Conservation (phyloP, 306 rosid species). For the Fragaria vesca region DNA sequence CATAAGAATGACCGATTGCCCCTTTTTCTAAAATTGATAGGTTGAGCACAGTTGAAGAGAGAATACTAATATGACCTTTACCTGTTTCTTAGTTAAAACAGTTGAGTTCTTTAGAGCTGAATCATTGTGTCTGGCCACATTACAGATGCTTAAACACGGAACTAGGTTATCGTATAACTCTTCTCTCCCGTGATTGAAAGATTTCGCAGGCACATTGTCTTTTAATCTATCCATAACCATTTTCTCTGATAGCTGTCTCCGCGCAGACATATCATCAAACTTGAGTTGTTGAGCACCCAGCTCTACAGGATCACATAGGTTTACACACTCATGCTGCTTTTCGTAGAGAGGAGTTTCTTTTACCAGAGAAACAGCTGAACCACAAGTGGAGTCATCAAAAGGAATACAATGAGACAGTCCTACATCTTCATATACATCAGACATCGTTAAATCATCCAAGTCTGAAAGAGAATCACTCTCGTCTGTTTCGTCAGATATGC, state of each 20-base stretch:
- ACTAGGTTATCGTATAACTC: constrained; percentile 29
- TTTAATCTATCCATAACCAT: constrained; percentile 30
- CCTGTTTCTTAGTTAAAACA: constrained; percentile 38
- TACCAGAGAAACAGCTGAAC: constrained; percentile 32
- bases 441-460: constrained; percentile 71
- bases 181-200: constrained; percentile 39
- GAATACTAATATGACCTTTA: constrained; percentile 26
- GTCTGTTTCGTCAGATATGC: constrained; percentile 39
- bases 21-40: background rate
- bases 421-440: constrained; percentile 68
- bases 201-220: constrained; percentile 25
- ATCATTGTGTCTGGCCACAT: constrained; percentile 25
- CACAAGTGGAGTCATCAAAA: constrained; percentile 27
- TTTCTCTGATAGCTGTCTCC: constrained; percentile 31
- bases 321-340: constrained; percentile 25
- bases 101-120: constrained; percentile 25
- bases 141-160: constrained; percentile 27
- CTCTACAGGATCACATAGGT: constrained; percentile 24
- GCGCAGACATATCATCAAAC: constrained; percentile 29
- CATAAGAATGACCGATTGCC: background rate
- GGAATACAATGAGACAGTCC: constrained; percentile 48
- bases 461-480: constrained; percentile 70
- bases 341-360: constrained; percentile 44
- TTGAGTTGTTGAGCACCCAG: constrained; percentile 31
- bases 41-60: constrained; percentile 16